Base-by-base conservation (phyloP, 495 filamentous ascomycete genomes). In the Penicillium odoratum region DNA sequence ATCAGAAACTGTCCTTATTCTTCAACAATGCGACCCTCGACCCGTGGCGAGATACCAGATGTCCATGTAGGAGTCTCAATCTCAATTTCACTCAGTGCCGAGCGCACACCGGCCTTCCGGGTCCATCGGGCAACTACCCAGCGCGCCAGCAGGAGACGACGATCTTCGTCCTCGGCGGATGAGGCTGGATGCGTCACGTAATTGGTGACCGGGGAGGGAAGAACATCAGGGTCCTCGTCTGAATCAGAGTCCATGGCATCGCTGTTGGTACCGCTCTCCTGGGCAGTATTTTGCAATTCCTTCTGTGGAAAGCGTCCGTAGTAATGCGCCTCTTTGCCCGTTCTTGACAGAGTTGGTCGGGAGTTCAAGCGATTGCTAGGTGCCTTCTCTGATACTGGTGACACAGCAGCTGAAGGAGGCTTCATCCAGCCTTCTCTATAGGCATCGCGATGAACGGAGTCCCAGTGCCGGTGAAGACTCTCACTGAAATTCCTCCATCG, bases 91-190 rank as follows among this genome's bases (percentile, higher is more conserved):
- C 15, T 40, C 4, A 40, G 38, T 16, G 5, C 6, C 15, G 38
- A 40, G 38, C 15, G 15, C 38, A 40, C 38, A 2, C 86, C 83
- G 0, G 88, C 85, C 38, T 86, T 61, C 8, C 85, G 78, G 70
- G 87, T 89, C 92, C 92, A 97, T 67, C 90, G 91, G 16, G 72
- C 72, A 49, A 85, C 83, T 4, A 85, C 83, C 34, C 80, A 79
- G 8, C 88, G 80, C 61, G 83, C 84, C 7, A 89, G 67, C 6
- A 72, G 69, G 11, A 77, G 64, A 13, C 69, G 72, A 38, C 60
- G 57, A 33, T 78, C 72, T 46, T 78, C 74, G 10, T 79, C 75
- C 6, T 62, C 71, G 0, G 74, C 57, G 15, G 74, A 75, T 7
- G 50, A 65, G 6, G 74, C 75, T 4, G 71, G 72, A 18, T 54